These are phyloP conservation scores for Russula emetica DNA, from an alignment of 768 basidiomycete genomes.

Conservation along the genomic window DNA sequence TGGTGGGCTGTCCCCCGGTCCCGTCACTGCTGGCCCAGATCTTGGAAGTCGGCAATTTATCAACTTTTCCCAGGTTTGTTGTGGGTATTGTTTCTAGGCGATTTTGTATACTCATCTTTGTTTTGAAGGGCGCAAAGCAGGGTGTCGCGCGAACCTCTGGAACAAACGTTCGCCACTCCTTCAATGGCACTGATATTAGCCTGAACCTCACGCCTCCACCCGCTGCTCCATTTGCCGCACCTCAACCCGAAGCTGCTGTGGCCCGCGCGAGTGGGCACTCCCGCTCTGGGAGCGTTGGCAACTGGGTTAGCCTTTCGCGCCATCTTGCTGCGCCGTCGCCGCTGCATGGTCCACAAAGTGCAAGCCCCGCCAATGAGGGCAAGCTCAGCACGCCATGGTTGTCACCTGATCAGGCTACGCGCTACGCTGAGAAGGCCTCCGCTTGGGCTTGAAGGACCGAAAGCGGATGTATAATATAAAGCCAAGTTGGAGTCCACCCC, in stretches of 20 bases:
- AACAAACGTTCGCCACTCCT: conserved; percentile 61
- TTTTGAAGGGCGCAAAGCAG: conserved; percentile 36
- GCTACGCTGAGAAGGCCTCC: conserved; percentile 57
- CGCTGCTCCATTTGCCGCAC: conserved; percentile 41
- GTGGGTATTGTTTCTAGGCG: conserved; percentile 25
- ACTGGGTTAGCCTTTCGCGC: conserved; percentile 65
- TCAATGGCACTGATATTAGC: conserved; percentile 66
- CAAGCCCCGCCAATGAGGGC: conserved; percentile 55
- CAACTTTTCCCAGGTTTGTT: conserved; percentile 64
- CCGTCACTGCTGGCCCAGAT: conserved; percentile 82
- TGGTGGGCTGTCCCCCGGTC: conserved; percentile 66
- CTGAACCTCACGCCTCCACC: conserved; percentile 56
- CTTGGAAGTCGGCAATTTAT: conserved; percentile 77
- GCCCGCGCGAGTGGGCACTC: conserved; percentile 58
- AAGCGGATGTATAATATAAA: conserved; percentile 9
- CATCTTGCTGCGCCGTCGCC: conserved; percentile 47
- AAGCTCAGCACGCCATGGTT: conserved; percentile 59
- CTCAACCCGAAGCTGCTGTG: conserved; percentile 40
- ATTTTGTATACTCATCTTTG: conserved; percentile 14
- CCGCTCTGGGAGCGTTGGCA: conserved; percentile 76
- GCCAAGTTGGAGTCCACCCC: not conserved
- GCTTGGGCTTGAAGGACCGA: conserved; percentile 36
- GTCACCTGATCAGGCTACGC: conserved; percentile 34
- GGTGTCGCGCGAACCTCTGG: conserved; percentile 41
- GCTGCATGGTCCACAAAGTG: conserved; percentile 46